Percentiles rank a stretch among this genome's conserved stretches.
phyloP scores from a whole-genome alignment of 2,329 filamentous ascomycete genomes.

The Botrytis pseudocinerea region DNA sequence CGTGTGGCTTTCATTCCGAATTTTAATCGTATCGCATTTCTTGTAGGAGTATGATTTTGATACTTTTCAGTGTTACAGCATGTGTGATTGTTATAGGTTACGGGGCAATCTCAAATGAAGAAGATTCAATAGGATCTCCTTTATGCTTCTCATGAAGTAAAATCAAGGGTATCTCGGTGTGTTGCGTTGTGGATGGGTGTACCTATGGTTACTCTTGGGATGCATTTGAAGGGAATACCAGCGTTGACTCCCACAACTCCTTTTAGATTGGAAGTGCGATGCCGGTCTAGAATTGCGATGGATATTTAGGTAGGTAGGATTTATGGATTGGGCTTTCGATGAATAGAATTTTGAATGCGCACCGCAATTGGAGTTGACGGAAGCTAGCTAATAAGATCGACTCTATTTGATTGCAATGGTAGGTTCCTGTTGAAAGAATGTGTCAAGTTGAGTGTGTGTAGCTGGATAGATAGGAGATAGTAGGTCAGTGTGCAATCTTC shows the following conservation, averaged over 20 bases:
- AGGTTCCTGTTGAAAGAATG: not conserved
- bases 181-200: not conserved
- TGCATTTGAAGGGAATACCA: not conserved
- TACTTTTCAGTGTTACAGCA: not conserved
- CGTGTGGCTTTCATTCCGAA: not conserved
- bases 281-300: not conserved
- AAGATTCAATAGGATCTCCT: not conserved
- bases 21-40: constrained; percentile 3
- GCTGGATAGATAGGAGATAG: not conserved
- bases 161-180: not conserved
- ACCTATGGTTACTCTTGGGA: not conserved
- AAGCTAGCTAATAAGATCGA: not conserved
- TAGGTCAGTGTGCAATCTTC: not conserved
- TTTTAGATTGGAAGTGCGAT: not conserved
- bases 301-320: not conserved
- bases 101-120: not conserved
- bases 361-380: not conserved
- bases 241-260: not conserved
- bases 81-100: constrained; percentile 13
- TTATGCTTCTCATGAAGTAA: not conserved
- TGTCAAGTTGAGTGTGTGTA: not conserved
- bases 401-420: too few species aligned
- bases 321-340: not conserved
- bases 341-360: not conserved
- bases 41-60: constrained; percentile 19